phyloP scores from a whole-genome alignment of 2,329 filamentous ascomycete species.

The Xylaria sp. region DNA sequence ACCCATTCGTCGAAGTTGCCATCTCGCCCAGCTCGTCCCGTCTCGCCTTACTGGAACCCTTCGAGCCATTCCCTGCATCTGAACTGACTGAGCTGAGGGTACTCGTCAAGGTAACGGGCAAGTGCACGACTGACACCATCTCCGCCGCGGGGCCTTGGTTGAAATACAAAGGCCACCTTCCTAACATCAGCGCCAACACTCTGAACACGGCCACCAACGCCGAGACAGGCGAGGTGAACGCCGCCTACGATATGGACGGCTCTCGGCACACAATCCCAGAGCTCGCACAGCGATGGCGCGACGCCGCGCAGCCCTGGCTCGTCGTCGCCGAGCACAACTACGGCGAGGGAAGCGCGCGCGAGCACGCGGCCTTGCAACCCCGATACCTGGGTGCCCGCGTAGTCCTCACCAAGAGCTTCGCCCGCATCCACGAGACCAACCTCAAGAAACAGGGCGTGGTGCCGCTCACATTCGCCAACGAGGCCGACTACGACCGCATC shows the following conservation, averaged over 20 bases:
- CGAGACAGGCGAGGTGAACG: conserved; percentile 91
- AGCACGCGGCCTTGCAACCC: conserved; percentile 90
- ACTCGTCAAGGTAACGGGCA: conserved; percentile 94
- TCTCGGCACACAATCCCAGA: conserved; percentile 81
- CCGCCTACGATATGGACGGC: conserved; percentile 87
- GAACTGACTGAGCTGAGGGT: conserved; percentile 85
- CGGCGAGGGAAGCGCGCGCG: conserved; percentile 87
- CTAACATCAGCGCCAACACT: conserved; percentile 98
- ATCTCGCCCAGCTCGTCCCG: conserved; percentile 90
- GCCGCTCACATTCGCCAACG: conserved; percentile 88
- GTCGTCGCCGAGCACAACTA: conserved; percentile 99
- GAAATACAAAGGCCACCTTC: conserved; percentile 98
- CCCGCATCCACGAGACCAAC: conserved; percentile 94
- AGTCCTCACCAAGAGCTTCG: conserved; percentile 87
- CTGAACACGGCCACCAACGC: conserved; percentile 95
- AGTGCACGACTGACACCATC: conserved; percentile 99
- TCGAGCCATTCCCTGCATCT: conserved; percentile 79
- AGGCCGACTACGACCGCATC: conserved; percentile 87
- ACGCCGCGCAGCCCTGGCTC: conserved; percentile 81
- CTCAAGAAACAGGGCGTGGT: conserved; percentile 98
- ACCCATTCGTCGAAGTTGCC: conserved; percentile 76
- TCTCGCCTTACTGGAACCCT: conserved; percentile 90
- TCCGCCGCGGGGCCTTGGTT: conserved; percentile 97
- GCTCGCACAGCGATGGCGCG: conserved; percentile 85
- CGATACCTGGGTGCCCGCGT: conserved; percentile 88